Percentiles rank a stretch among this genome's conserved stretches.
Evolutionary conservation across 208 protist genomes (phyloP).

Genomic region (Leishmania tropica): DNA sequence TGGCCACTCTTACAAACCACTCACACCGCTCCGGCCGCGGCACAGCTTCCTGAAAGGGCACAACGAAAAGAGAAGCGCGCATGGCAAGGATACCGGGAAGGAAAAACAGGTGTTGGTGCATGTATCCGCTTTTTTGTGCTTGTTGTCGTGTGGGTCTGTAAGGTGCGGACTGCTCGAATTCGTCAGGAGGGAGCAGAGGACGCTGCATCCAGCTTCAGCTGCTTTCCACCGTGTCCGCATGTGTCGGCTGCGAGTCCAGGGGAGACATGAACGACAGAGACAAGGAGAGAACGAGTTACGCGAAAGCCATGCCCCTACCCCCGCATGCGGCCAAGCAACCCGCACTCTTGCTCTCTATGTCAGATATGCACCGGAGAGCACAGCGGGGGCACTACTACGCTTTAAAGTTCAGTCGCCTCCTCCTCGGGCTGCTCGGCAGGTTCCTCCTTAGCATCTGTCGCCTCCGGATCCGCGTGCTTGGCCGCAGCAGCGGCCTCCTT

Average conservation of each 20-base stretch:
- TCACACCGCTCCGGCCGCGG: not conserved
- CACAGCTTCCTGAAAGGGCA: not conserved
- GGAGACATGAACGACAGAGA: not conserved
- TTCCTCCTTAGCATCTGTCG: not conserved
- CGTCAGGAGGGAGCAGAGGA: not conserved
- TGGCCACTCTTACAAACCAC: not conserved
- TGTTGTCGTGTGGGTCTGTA: not conserved
- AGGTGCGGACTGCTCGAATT: not conserved
- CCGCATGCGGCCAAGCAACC: not conserved
- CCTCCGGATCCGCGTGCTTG: not conserved
- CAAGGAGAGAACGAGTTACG: not conserved
- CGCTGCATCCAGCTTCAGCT: not conserved
- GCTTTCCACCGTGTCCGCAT: too few relatives aligned
- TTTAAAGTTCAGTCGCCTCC: not conserved
- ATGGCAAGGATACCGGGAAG: not conserved
- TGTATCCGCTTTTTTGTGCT: not conserved
- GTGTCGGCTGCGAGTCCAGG: not conserved
- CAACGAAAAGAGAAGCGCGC: not conserved
- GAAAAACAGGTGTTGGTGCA: not conserved
- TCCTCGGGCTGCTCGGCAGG: too few relatives aligned
- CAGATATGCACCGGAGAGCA: not conserved
- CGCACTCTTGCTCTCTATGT: not conserved
- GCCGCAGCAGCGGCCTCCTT: not conserved
- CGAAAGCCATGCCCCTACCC: not conserved
- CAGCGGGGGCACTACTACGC: not conserved